Evolutionary conservation across 805 yeast genomes (phyloP).

Genomic region (Blastobotrys muscicola): DNA sequence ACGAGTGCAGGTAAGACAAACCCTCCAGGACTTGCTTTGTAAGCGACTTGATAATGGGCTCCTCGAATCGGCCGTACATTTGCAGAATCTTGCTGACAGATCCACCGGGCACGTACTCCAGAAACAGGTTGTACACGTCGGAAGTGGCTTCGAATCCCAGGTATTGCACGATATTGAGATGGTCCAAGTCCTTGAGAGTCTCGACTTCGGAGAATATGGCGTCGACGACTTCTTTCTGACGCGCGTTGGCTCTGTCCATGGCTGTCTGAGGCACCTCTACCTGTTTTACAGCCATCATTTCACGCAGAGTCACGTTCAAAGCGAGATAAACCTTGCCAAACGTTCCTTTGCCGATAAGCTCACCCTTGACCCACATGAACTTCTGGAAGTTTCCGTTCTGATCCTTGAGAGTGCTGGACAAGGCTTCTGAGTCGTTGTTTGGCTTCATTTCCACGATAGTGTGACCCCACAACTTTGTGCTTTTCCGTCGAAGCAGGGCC

Average conservation of each 20-base stretch:
- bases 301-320: conserved; percentile 91
- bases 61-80: conserved; percentile 78
- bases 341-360: conserved; percentile 90
- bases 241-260: conserved; percentile 20
- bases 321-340: conserved; percentile 92
- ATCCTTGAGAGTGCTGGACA: conserved; percentile 51
- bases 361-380: conserved; percentile 98
- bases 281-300: conserved; percentile 97
- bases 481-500: conserved; percentile 51
- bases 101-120: conserved; percentile 98
- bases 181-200: conserved; percentile 89
- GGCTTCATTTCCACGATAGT: conserved; percentile 84
- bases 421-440: conserved; percentile 50
- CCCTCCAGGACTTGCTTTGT: conserved; percentile 79
- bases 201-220: conserved; percentile 87
- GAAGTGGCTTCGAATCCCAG: conserved; percentile 77
- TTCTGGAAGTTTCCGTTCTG: conserved; percentile 65
- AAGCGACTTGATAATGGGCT: conserved; percentile 57
- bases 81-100: conserved; percentile 82
- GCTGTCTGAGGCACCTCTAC: conserved; percentile 54
- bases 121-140: conserved; percentile 70
- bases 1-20: conserved; percentile 73
- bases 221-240: conserved; percentile 53
- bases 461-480: conserved; percentile 98
- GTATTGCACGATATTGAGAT: conserved; percentile 89